Percentiles rank a stretch among this genome's conserved stretches.
Conservation (phyloP, 805 yeast species). For the Candida parachauliodes region DNA sequence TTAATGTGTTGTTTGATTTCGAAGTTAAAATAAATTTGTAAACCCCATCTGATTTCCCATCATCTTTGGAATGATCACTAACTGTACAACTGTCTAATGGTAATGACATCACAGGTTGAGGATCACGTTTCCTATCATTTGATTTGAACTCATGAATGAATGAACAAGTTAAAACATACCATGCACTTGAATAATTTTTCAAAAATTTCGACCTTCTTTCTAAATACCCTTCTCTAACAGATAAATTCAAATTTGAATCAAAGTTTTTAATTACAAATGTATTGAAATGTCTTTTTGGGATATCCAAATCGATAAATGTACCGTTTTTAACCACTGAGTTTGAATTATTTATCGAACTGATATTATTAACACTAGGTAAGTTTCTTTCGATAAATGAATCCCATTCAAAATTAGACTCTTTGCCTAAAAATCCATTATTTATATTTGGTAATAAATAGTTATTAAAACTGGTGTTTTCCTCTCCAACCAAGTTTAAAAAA, state of each 20-base stretch:
- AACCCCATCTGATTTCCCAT: constrained; percentile 49
- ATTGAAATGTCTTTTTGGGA: constrained; percentile 31
- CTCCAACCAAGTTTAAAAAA: constrained; percentile 67
- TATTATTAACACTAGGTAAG: constrained; percentile 31
- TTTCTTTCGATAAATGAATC: constrained; percentile 74
- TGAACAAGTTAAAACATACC: constrained; percentile 86
- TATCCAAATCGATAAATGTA: constrained; percentile 38
- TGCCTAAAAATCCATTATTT: constrained; percentile 54
- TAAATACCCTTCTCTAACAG: constrained; percentile 70
- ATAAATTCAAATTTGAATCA: constrained; percentile 60
- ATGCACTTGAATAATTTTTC: constrained; percentile 86
- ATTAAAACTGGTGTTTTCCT: constrained; percentile 69
- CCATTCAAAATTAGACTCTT: constrained; percentile 86
- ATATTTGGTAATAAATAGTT: constrained; percentile 63
- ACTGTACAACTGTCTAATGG: constrained; percentile 76
- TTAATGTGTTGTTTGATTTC: constrained; percentile 64
- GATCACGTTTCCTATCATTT: constrained; percentile 75
- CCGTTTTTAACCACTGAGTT: constrained; percentile 28
- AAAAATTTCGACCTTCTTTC: constrained; percentile 90
- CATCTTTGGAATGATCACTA: constrained; percentile 76
- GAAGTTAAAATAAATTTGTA: constrained; percentile 79
- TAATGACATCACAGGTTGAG: constrained; percentile 78
- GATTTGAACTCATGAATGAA: constrained; percentile 88
- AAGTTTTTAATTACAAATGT: constrained; percentile 67
- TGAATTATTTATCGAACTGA: constrained; percentile 17